Base-by-base conservation (phyloP, 2,329 filamentous ascomycete species). In the Cercospora nicotianae region DNA sequence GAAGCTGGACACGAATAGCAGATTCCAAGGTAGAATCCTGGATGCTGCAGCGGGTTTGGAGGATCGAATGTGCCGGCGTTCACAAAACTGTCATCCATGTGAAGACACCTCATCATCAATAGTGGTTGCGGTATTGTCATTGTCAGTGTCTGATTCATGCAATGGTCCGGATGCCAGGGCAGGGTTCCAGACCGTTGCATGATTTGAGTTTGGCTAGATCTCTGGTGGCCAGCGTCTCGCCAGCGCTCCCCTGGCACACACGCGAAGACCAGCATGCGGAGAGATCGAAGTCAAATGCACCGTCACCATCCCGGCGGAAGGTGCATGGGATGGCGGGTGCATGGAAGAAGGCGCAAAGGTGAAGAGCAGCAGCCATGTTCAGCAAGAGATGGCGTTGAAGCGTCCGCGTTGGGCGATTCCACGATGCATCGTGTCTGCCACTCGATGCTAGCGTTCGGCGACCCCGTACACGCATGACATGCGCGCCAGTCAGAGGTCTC, bases 371-470 rank as follows among this genome's bases (percentile, higher is more conserved):
- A 64, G 31, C 53, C 55, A 58, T 67, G 61, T 58, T 53, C 48
- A 59, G 65, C 65, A 57, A 31, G 60, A 62, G 48, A 36, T 28
- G 57, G 48, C 48, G 53, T 58, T 20, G 20, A 10, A 30, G 26
- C 13, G 26, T 30, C 30, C 53, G 53, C 53, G 23, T 33, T 33
- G 30, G 26, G 53, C 53, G 16, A 33, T 30, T 31, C 28, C 30
- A 30, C 53, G 23, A 18, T 30, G 53, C 63, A 57, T 55, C 64
- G 63, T 42, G 57, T 48, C 53, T 13, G 42, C 51, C 16, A n/a
- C 53, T 63, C 58, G 60, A 64, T 67, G 42, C 53, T 68, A 67
- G 67, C 58, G 45, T 23, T 70, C 67, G 69, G 69, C 53, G 60
- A 58, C 67, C n/a, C 69, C 69, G 69, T 66, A 63, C 20, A 28